Conservation (phyloP, 352 stramenopile genomes). For the Globisporangium solare region DNA sequence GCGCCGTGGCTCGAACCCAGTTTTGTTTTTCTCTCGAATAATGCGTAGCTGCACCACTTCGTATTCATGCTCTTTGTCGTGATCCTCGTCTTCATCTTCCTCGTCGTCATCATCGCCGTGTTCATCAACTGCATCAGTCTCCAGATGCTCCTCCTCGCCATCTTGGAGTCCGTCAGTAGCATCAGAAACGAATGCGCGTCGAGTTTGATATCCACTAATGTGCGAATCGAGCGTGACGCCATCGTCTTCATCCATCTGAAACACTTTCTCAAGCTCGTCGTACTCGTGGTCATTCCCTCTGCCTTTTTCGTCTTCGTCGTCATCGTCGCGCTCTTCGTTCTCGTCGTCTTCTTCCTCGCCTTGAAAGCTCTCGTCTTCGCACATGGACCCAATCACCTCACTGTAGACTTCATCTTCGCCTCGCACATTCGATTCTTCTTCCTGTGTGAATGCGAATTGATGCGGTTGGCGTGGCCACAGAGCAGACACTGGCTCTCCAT, state of each 20-base stretch:
- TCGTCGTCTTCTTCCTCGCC: conserved; percentile 36
- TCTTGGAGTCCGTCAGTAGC: not conserved
- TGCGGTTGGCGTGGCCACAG: conserved; percentile 77
- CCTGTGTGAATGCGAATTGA: conserved; percentile 83
- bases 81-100: conserved; percentile 33
- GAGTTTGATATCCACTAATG: conserved; percentile 9
- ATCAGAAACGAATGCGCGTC: conserved; percentile 8
- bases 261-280: conserved; percentile 42
- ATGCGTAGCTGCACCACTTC: conserved; percentile 69
- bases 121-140: too few relatives aligned
- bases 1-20: conserved; percentile 74
- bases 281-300: conserved; percentile 16
- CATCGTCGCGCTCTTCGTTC: conserved; percentile 8
- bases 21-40: conserved; percentile 74
- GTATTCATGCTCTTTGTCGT: conserved; percentile 47
- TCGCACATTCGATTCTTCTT: conserved; percentile 56
- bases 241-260: conserved; percentile 57
- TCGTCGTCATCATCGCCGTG: conserved; percentile 10
- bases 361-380: conserved; percentile 53
- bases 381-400: conserved; percentile 62
- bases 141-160: conserved; percentile 1
- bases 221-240: conserved; percentile 15
- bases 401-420: conserved; percentile 80
- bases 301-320: conserved; percentile 18
- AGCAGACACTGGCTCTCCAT: conserved; percentile 66